Conservation (phyloP, 2,329 filamentous ascomycete species). For the Annulohypoxylon truncatum region DNA sequence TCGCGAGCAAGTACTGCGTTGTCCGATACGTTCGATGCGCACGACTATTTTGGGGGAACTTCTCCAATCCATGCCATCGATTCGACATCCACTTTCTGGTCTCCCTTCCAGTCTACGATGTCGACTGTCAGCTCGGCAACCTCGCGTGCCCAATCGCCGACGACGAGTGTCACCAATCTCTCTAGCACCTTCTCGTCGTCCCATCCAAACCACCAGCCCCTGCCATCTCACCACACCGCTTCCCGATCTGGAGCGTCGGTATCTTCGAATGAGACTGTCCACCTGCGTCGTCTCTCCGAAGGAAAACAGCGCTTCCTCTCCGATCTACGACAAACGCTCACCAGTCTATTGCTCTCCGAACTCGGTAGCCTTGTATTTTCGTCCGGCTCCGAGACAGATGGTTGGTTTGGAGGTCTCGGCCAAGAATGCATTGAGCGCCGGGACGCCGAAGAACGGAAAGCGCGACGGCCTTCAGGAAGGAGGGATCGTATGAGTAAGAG, state of each 20-base stretch:
- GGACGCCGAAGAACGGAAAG: conserved; percentile 64
- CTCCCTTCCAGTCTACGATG: conserved; percentile 78
- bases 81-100: conserved; percentile 87
- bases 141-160: conserved; percentile 70
- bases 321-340: conserved; percentile 81
- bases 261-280: conserved; percentile 75
- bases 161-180: conserved; percentile 69
- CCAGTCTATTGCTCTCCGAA: conserved; percentile 88
- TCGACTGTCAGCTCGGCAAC: conserved; percentile 71
- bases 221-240: conserved; percentile 60
- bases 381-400: conserved; percentile 92
- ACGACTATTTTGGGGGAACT: conserved; percentile 75
- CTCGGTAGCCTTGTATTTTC: conserved; percentile 86
- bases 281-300: conserved; percentile 69
- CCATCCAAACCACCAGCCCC: conserved; percentile 55
- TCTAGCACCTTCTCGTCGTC: conserved; percentile 64
- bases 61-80: conserved; percentile 79
- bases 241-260: conserved; percentile 73
- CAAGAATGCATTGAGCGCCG: conserved; percentile 73
- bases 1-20: conserved; percentile 67
- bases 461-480: conserved; percentile 54
- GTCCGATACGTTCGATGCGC: conserved; percentile 75
- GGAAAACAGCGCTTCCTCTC: conserved; percentile 83
- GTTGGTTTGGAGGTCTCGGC: conserved; percentile 80
- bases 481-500: conserved; percentile 59